Evolutionary conservation across 495 filamentous ascomycete species (phyloP).

Genomic region (Xylaria nigripes): DNA sequence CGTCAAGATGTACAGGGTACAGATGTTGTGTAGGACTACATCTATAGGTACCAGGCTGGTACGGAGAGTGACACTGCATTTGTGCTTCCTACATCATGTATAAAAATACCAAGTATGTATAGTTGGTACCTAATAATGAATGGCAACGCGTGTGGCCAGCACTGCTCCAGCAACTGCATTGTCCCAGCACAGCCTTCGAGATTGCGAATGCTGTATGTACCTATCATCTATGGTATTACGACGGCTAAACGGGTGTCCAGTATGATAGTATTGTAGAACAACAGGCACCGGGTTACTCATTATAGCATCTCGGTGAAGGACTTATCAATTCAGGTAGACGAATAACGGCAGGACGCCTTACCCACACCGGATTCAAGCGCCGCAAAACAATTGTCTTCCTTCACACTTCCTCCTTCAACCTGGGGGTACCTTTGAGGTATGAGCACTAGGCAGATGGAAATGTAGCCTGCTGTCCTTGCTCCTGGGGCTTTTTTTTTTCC

Average conservation of each 20-base stretch:
- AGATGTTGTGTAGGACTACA: not conserved
- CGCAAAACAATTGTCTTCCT: not conserved
- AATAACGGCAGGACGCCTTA: not conserved
- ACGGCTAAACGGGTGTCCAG: not conserved
- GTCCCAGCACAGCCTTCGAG: not conserved
- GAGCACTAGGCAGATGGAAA: not conserved
- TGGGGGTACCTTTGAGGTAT: not conserved
- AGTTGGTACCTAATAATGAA: not conserved
- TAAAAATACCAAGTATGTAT: not conserved
- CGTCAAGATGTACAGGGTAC: not conserved
- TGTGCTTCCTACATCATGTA: not conserved
- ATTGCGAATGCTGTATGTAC: not conserved
- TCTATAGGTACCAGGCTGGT: not conserved
- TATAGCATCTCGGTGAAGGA: slow-evolving; percentile 12
- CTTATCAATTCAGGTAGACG: not conserved
- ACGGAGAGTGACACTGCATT: not conserved
- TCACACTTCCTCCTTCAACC: not conserved
- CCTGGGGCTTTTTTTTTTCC: not conserved
- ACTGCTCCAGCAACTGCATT: too few relatives aligned
- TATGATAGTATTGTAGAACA: too few relatives aligned
- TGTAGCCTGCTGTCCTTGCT: not conserved
- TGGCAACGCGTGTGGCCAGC: too few relatives aligned
- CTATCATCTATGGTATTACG: not conserved
- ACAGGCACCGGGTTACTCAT: slow-evolving; percentile 7
- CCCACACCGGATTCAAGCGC: not conserved